Evolutionary conservation across 225 moss, liverwort and hornwort genomes (phyloP), one percentile per base, ranked within the genome.

Genomic region (Marchantia polymorpha): DNA sequence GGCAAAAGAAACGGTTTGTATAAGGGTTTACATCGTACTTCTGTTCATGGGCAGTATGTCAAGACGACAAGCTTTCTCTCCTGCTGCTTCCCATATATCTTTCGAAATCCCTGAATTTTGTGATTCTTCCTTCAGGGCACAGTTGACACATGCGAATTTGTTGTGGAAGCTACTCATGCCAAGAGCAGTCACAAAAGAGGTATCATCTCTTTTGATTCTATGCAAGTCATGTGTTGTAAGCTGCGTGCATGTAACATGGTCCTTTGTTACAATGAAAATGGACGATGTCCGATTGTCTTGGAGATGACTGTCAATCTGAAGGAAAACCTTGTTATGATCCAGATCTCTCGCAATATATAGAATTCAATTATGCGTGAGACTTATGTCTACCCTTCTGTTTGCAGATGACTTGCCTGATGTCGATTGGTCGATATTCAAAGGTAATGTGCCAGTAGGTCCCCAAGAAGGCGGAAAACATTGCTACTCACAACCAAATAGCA

Each of bases 401-500:
- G 16, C 77, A 77, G 61, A 64, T 19, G 52, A 56, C 47, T 63
- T 25, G 68, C 84, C 87, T 61, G 80, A 79, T 69, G 82, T 86
- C 80, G 84, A 90, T 30, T 72, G 87, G 77, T 86, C 89, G 67
- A 83, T 77, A 78, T 90, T 92, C 53, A 82, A 83, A 79, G 86
- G 92, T 63, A 87, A 25, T 80, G 67, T 92, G 47, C 86, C 77
- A 12, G 86, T 82, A 75, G 92, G 90, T 7, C 86, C 87, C 52
- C 76, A 86, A 76, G 82, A 85, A 81, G 87, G 90, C 76, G 90
- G 90, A 68, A 86, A 85, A 23, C 90, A 92, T 85, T 90, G 79
- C 60, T 92, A 89, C 87, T 74, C 90, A 65, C 90, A 90, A 78
- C 92, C 90, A 77, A 86, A 90, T 29, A 83, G 89, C 83, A 88